phyloP scores from a whole-genome alignment of 139 green algal species.

The Nannochloris sp. region DNA sequence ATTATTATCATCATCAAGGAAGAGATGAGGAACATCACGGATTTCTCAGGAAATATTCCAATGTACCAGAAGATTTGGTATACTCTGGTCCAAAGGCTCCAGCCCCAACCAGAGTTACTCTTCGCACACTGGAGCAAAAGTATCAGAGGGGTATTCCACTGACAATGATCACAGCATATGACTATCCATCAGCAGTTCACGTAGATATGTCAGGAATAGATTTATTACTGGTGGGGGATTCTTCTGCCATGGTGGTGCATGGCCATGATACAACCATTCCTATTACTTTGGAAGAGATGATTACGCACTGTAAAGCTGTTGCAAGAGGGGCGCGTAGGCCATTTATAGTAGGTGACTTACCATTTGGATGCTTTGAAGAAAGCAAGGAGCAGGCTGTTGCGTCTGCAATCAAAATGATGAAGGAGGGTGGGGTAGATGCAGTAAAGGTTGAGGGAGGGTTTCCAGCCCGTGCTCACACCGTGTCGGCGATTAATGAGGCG shows the following conservation, averaged over 20 bases:
- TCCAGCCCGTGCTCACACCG: slow-evolving; percentile 51
- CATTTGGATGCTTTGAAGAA: slow-evolving; percentile 86
- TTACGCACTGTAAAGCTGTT: slow-evolving; percentile 85
- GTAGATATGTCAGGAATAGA: slow-evolving; percentile 86
- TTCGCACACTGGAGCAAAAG: slow-evolving; percentile 73
- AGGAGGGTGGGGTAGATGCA: slow-evolving; percentile 93
- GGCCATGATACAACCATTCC: slow-evolving; percentile 98
- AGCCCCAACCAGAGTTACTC: slow-evolving; percentile 57
- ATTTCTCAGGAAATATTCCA: neutral
- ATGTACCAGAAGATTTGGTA: slow-evolving; percentile 5
- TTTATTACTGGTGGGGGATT: slow-evolving; percentile 92
- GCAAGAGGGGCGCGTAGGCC: slow-evolving; percentile 57
- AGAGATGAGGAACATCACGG: too few species aligned
- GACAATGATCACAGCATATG: slow-evolving; percentile 95
- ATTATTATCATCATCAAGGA: too few species aligned
- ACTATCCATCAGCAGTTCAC: slow-evolving; percentile 97
- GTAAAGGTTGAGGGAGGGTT: slow-evolving; percentile 93
- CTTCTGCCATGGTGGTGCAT: slow-evolving; percentile 94
- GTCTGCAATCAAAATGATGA: slow-evolving; percentile 79
- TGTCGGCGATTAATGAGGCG: slow-evolving; percentile 70
- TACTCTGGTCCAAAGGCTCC: slow-evolving; percentile 15
- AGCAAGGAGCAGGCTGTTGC: slow-evolving; percentile 52
- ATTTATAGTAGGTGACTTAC: slow-evolving; percentile 74
- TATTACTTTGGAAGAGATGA: slow-evolving; percentile 93
- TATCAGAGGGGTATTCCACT: slow-evolving; percentile 67